These are phyloP conservation scores for Rhynchospora tenuis DNA, from an alignment of 176 grass and related monocot species.

Conservation along the genomic window DNA sequence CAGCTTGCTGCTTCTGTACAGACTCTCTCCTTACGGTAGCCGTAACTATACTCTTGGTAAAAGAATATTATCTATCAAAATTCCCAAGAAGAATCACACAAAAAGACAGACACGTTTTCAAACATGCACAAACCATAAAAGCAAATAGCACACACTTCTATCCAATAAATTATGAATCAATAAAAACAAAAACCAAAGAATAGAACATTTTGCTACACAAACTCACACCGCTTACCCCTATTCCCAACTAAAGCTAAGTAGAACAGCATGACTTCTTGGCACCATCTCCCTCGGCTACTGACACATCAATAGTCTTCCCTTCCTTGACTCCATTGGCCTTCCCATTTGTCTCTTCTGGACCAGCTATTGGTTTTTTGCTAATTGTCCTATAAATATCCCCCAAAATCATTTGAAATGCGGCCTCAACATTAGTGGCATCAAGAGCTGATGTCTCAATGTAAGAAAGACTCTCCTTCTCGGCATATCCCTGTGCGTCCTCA, in stretches of 20 bases:
- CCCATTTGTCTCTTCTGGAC: slow-evolving; percentile 27
- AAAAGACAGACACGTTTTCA: not conserved
- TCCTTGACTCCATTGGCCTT: slow-evolving; percentile 45
- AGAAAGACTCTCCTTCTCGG: slow-evolving; percentile 59
- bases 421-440: slow-evolving; percentile 79
- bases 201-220: slow-evolving; percentile 12
- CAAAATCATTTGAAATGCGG: slow-evolving; percentile 75
- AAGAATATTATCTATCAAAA: slow-evolving; percentile 18
- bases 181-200: slow-evolving; percentile 11
- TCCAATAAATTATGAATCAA: slow-evolving; percentile 9
- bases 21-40: not conserved
- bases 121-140: slow-evolving; percentile 19
- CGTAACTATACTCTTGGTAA: slow-evolving; percentile 5
- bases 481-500: slow-evolving; percentile 45
- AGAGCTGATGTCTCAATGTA: slow-evolving; percentile 87
- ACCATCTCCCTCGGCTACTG: slow-evolving; percentile 14
- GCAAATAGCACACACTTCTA: slow-evolving; percentile 11
- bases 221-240: not conserved
- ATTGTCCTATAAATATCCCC: slow-evolving; percentile 63
- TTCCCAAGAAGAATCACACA: slow-evolving; percentile 13
- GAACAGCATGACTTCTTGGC: slow-evolving; percentile 79
- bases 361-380: slow-evolving; percentile 66
- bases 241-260: slow-evolving; percentile 30
- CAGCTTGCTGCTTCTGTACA: not conserved
- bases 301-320: slow-evolving; percentile 71